Percentiles rank a stretch among this genome's conserved stretches.
Conservation (phyloP, 106 monocot genomes). For the Platanthera guangdongensis region DNA sequence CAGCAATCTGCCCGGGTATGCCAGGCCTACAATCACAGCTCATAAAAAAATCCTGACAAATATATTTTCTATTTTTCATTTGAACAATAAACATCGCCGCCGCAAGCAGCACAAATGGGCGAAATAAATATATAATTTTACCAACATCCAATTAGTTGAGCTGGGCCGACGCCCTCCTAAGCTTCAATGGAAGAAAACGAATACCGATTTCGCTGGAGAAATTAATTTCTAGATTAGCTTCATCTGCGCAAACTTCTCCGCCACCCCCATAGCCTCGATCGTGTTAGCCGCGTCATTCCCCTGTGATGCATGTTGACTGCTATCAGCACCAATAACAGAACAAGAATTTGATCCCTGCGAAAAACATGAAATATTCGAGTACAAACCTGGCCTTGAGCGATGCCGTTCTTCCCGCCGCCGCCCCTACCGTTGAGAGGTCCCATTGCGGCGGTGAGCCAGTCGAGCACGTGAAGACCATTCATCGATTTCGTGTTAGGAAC, state of each 20-base stretch:
- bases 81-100: too few relatives aligned
- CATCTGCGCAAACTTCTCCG: slow-evolving; percentile 17
- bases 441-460: slow-evolving; percentile 75
- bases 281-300: slow-evolving; percentile 12
- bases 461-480: slow-evolving; percentile 33
- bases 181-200: too few relatives aligned
- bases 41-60: too few relatives aligned
- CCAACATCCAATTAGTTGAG: too few relatives aligned
- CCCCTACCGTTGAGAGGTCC: slow-evolving; percentile 80
- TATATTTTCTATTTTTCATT: too few relatives aligned
- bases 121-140: too few relatives aligned
- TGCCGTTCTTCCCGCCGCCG: slow-evolving; percentile 85
- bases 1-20: too few relatives aligned
- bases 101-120: too few relatives aligned
- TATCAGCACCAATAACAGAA: not conserved
- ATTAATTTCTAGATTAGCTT: slow-evolving; percentile 11
- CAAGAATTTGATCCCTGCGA: not conserved
- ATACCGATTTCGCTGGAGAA: not conserved
- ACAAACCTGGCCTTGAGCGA: slow-evolving; percentile 90
- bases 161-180: too few relatives aligned
- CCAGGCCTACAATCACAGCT: too few relatives aligned
- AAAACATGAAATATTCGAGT: not conserved
- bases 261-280: slow-evolving; percentile 18
- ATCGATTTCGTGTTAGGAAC: slow-evolving; percentile 45
- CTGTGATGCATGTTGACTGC: not conserved